These are phyloP conservation scores for Phialophora macrospora DNA, from an alignment of 2,329 filamentous ascomycete species.

Conservation along the genomic window DNA sequence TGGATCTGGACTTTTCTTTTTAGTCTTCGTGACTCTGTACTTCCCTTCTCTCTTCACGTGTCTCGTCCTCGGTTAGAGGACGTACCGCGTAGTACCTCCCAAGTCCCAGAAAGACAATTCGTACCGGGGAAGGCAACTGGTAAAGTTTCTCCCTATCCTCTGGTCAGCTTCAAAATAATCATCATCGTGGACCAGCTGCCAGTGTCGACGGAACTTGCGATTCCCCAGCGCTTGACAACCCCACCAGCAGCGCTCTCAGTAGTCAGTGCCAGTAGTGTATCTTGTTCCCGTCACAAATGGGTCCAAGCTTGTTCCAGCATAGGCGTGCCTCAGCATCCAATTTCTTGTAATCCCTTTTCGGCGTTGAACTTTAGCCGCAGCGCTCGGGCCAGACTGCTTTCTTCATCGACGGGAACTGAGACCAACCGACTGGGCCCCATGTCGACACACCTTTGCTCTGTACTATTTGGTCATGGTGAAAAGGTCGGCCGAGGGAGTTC, in stretches of 20 bases:
- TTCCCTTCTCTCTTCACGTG: neutral
- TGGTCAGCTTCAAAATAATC: slow-evolving; percentile 2
- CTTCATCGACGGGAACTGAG: slow-evolving; percentile 25
- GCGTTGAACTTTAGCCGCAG: slow-evolving; percentile 29
- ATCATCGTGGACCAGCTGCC: neutral
- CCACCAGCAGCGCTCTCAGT: slow-evolving; percentile 1
- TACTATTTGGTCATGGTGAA: slow-evolving; percentile 12
- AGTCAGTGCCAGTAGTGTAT: neutral
- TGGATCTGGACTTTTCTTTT: neutral
- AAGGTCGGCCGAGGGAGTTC: slow-evolving; percentile 1
- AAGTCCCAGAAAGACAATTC: slow-evolving; percentile 1
- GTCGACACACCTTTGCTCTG: slow-evolving; percentile 13
- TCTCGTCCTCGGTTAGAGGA: neutral
- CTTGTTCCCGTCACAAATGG: slow-evolving; percentile 2
- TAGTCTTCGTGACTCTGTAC: neutral
- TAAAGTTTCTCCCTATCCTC: neutral
- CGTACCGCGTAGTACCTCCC: neutral
- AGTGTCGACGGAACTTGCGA: neutral
- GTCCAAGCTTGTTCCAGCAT: slow-evolving; percentile 27
- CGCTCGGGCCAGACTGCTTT: slow-evolving; percentile 33
- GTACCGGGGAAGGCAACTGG: neutral
- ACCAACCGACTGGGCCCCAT: slow-evolving; percentile 26
- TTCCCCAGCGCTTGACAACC: slow-evolving; percentile 3
- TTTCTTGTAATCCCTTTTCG: slow-evolving; percentile 34
- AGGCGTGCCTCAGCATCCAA: slow-evolving; percentile 33